Percentiles rank a stretch among this genome's conserved stretches.
Conservation (phyloP, 2,329 filamentous ascomycete species). For the Parastagonospora avenae region DNA sequence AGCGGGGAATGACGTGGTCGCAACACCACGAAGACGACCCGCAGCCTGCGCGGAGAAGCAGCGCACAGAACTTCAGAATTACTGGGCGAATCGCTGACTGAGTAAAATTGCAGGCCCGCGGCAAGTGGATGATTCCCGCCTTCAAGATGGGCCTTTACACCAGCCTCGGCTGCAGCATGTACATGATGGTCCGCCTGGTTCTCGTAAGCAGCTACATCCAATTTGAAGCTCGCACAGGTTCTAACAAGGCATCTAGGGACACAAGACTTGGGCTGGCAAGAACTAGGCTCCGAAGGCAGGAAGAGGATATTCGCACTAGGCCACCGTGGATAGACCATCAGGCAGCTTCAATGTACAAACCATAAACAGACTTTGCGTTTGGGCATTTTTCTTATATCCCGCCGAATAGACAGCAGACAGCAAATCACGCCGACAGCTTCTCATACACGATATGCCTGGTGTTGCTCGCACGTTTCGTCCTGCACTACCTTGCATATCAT, state of each 20-base stretch:
- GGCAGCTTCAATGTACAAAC: slow-evolving; percentile 40
- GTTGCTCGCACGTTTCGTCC: neutral
- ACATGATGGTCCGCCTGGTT: slow-evolving; percentile 75
- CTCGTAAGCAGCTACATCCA: slow-evolving; percentile 45
- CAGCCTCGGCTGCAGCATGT: slow-evolving; percentile 68
- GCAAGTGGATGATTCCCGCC: slow-evolving; percentile 68
- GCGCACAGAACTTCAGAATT: neutral
- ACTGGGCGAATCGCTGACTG: slow-evolving; percentile 16
- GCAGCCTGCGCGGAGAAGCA: neutral
- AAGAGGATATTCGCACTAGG: slow-evolving; percentile 8
- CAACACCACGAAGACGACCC: neutral
- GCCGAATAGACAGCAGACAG: neutral
- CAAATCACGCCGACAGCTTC: neutral
- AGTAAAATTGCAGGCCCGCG: slow-evolving; percentile 63
- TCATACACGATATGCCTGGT: neutral
- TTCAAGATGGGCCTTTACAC: slow-evolving; percentile 71
- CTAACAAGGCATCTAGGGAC: slow-evolving; percentile 53
- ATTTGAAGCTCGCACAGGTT: neutral
- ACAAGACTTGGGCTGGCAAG: slow-evolving; percentile 73
- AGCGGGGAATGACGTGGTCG: neutral
- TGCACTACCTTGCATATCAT: too few relatives aligned
- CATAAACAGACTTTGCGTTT: slow-evolving; percentile 23
- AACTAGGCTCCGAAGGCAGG: slow-evolving; percentile 28
- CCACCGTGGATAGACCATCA: slow-evolving; percentile 18
- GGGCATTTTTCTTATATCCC: neutral